These are phyloP conservation scores for Boletales sp. DNA, from an alignment of 768 basidiomycete genomes.

Conservation along the genomic window DNA sequence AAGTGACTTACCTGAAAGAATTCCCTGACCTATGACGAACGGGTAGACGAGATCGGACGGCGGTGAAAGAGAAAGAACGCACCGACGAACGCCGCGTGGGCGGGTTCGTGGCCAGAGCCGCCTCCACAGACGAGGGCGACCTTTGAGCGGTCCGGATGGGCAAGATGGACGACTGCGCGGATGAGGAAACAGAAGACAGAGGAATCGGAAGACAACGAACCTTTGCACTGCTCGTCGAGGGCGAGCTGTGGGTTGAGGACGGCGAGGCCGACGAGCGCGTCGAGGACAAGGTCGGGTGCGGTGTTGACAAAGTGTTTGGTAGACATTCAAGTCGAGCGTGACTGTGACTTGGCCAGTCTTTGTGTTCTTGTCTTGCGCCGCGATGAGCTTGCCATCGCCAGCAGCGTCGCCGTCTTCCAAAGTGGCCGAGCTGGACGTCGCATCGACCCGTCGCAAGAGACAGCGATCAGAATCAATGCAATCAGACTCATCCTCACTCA, in stretches of 20 bases:
- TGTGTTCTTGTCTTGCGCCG: slow-evolving; percentile 9
- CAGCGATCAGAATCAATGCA: slow-evolving; percentile 75
- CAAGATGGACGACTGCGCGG: slow-evolving; percentile 56
- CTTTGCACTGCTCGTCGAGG: slow-evolving; percentile 69
- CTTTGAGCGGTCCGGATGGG: slow-evolving; percentile 53
- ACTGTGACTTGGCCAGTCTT: background rate
- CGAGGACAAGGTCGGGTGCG: slow-evolving; percentile 63
- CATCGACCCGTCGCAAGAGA: slow-evolving; percentile 50
- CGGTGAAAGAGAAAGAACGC: slow-evolving; percentile 13
- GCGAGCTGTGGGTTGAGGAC: slow-evolving; percentile 67
- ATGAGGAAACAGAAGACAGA: background rate
- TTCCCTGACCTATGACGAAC: slow-evolving; percentile 56
- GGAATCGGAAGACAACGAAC: slow-evolving; percentile 32
- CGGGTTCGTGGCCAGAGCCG: slow-evolving; percentile 88
- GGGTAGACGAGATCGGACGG: background rate
- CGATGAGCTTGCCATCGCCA: slow-evolving; percentile 44
- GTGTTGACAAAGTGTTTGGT: slow-evolving; percentile 76
- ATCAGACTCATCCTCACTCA: slow-evolving; percentile 71
- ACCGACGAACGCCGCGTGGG: slow-evolving; percentile 91
- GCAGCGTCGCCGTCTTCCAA: slow-evolving; percentile 43
- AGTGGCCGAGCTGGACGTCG: slow-evolving; percentile 34
- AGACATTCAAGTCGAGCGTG: background rate
- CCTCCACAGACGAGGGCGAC: slow-evolving; percentile 83
- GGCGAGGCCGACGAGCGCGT: slow-evolving; percentile 73
- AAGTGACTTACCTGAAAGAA: slow-evolving; percentile 57